A percentile compares a stretch with the other conserved stretches of the same genome.
phyloP scores from a whole-genome alignment of 2,329 filamentous ascomycete genomes.

The Aschersonia sp. region DNA sequence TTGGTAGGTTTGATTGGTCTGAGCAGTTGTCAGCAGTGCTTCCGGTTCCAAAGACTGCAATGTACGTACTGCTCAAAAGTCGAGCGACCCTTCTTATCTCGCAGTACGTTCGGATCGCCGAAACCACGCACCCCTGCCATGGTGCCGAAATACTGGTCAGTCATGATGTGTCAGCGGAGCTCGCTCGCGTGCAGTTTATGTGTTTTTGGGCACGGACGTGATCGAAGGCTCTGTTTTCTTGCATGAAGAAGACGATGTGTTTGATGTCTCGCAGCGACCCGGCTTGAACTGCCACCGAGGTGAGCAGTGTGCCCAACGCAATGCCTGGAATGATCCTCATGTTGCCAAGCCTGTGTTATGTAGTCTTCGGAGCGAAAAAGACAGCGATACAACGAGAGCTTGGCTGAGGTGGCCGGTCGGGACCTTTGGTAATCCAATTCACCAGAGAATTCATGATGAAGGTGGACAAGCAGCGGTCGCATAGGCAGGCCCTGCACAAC shows the following conservation, averaged over 20 bases:
- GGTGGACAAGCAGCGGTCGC: too few relatives aligned
- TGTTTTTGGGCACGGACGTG: constrained; percentile 8
- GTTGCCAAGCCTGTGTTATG: background rate
- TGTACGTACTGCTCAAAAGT: constrained; percentile 34
- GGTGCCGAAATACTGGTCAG: constrained; percentile 34
- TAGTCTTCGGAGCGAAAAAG: too few relatives aligned
- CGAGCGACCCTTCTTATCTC: constrained; percentile 19
- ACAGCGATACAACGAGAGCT: too few relatives aligned
- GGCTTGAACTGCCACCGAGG: constrained; percentile 10
- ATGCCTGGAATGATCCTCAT: background rate
- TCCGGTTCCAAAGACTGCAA: background rate
- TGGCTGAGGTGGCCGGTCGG: too few relatives aligned
- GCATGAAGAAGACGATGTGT: constrained; percentile 44
- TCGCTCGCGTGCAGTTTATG: too few relatives aligned
- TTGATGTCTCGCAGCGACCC: constrained; percentile 33
- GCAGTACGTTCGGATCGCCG: constrained; percentile 23
- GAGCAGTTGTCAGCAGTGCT: background rate
- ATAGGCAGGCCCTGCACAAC: too few relatives aligned
- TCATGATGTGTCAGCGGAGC: background rate
- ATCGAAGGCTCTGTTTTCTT: constrained; percentile 23
- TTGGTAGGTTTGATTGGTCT: constrained; percentile 11
- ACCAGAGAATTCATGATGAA: too few relatives aligned
- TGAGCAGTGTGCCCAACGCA: constrained; percentile 6
- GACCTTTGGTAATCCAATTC: too few relatives aligned
- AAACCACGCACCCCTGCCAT: constrained; percentile 41